phyloP scores from a whole-genome alignment of 768 basidiomycete genomes.

The Melanogaster broomeanus region DNA sequence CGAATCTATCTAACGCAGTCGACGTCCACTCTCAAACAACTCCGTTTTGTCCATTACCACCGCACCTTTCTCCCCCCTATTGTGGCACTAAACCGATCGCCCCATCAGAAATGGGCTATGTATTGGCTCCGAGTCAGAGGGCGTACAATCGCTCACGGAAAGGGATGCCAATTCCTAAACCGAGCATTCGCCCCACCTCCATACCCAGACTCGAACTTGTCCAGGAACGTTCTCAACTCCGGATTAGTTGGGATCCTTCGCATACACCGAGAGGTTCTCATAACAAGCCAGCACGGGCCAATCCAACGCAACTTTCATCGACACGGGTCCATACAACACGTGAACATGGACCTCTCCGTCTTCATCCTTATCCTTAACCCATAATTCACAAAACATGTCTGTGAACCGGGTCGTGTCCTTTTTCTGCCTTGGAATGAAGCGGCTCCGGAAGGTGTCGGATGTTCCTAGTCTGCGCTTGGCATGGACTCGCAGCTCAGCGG shows the following conservation, averaged over 20 bases:
- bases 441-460: no score
- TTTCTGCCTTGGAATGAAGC: no score
- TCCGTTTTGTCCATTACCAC: conserved; percentile 78
- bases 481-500: no score
- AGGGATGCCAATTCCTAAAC: conserved; percentile 91
- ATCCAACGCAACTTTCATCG: conserved; percentile 70
- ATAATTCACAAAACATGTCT: no score
- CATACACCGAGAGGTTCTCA: conserved; percentile 77
- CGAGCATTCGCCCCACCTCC: conserved; percentile 82
- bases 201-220: conserved; percentile 71
- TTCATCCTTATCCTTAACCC: no score
- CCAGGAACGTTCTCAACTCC: conserved; percentile 80
- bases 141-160: conserved; percentile 62
- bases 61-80: conserved; percentile 52
- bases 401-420: no score
- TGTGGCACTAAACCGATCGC: conserved; percentile 53
- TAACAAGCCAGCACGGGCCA: conserved; percentile 90
- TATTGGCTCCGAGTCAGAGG: no score
- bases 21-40: conserved; percentile 99
- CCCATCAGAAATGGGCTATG: conserved; percentile 2
- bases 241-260: conserved; percentile 87
- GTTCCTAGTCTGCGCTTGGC: no score
- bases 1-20: conserved; percentile 66
- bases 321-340: conserved; percentile 84
- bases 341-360: conserved; percentile 53